phyloP scores from a whole-genome alignment of 2,329 filamentous ascomycete genomes.

The Coleophoma eucalyptorum region DNA sequence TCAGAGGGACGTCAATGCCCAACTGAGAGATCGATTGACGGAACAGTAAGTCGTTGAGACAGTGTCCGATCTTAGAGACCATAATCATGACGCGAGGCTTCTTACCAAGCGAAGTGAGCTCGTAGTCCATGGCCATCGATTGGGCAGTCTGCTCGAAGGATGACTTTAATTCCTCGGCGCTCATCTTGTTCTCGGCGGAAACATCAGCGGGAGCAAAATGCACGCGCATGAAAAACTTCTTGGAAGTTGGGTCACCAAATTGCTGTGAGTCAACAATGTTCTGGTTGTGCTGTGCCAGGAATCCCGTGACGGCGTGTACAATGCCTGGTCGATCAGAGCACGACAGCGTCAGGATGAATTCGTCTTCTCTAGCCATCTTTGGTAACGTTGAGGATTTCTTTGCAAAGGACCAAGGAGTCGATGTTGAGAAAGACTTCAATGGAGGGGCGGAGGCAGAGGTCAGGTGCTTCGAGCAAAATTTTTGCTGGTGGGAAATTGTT shows the following conservation, averaged over 20 bases:
- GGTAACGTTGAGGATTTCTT: neutral
- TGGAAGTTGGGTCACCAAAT: constrained; percentile 70
- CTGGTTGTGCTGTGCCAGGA: constrained; percentile 69
- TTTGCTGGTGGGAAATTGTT: neutral
- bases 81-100: constrained; percentile 80
- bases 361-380: constrained; percentile 43
- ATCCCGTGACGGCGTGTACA: constrained; percentile 77
- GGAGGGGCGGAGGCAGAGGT: neutral
- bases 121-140: constrained; percentile 66
- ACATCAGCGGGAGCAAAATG: constrained; percentile 62
- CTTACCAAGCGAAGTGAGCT: constrained; percentile 62
- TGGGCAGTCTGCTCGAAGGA: constrained; percentile 59
- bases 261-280: constrained; percentile 85
- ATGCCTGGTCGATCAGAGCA: constrained; percentile 84
- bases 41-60: constrained; percentile 80
- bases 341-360: constrained; percentile 68
- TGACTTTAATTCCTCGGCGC: constrained; percentile 44
- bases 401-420: neutral
- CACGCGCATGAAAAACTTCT: constrained; percentile 85
- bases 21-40: constrained; percentile 72
- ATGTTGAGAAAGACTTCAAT: neutral
- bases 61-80: constrained; percentile 87
- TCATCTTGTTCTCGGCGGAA: constrained; percentile 29
- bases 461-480: constrained; percentile 1
- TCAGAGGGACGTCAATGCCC: constrained; percentile 67